phyloP scores from a whole-genome alignment of 108 stramenopile species.

The Nannochloropsis gaditana region DNA sequence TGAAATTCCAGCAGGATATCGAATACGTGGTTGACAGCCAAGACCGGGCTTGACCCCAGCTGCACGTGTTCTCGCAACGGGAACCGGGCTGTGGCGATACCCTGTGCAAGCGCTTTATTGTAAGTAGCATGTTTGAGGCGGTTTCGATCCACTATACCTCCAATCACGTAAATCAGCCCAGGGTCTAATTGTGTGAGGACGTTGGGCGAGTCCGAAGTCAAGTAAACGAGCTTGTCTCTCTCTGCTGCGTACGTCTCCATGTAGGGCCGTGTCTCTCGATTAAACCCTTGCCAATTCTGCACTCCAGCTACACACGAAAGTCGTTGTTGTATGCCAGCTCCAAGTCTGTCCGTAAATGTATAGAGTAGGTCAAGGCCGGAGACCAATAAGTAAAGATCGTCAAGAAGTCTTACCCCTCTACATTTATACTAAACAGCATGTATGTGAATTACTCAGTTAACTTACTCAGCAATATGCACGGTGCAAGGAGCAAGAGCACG shows the following conservation, averaged over 20 bases:
- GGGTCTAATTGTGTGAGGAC: conserved; percentile 33
- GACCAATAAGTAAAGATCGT: too few species aligned
- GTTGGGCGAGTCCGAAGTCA: conserved; percentile 39
- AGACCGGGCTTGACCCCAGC: conserved; percentile 4
- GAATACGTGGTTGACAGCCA: conserved; percentile 42
- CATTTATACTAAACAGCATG: background rate
- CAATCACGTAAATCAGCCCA: conserved; percentile 42
- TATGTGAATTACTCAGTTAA: background rate
- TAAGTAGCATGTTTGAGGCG: conserved; percentile 36
- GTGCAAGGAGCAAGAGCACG: background rate
- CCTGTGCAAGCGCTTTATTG: conserved; percentile 34
- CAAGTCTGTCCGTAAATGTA: background rate
- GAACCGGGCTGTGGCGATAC: background rate
- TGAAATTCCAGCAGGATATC: conserved; percentile 28
- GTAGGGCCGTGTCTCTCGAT: background rate
- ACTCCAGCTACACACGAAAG: background rate
- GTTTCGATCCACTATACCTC: conserved; percentile 44
- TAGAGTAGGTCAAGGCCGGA: too few species aligned
- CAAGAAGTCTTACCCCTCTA: too few species aligned
- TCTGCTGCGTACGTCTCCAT: background rate
- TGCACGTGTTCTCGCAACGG: background rate
- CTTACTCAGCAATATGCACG: background rate
- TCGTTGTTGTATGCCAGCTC: background rate
- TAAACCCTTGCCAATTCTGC: background rate
- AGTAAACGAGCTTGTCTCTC: conserved; percentile 40